Percentiles rank a stretch among this genome's conserved stretches.
Conservation (phyloP, 1,284 basidiomycete genomes). For the Mycena citricolor region DNA sequence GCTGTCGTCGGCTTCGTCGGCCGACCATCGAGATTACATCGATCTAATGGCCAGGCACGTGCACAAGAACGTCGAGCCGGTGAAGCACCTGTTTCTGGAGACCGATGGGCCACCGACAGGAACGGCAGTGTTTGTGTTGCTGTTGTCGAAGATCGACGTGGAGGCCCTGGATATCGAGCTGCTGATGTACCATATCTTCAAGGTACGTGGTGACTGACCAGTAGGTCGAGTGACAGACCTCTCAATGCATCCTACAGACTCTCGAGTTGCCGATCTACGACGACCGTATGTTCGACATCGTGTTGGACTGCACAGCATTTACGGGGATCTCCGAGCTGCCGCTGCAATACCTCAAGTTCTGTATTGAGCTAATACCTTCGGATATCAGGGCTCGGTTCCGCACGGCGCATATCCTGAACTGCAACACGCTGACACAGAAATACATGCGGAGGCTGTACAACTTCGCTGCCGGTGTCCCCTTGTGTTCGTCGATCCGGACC, state of each 20-base stretch:
- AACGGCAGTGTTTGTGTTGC: constrained; percentile 61
- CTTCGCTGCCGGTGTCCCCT: constrained; percentile 62
- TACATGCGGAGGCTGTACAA: constrained; percentile 77
- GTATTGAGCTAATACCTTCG: constrained; percentile 73
- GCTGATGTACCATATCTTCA: constrained; percentile 81
- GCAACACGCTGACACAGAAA: constrained; percentile 73
- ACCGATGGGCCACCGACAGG: constrained; percentile 48
- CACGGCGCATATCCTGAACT: constrained; percentile 72
- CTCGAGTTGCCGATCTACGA: constrained; percentile 43
- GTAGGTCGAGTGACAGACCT: constrained; percentile 1
- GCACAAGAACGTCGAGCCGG: constrained; percentile 60
- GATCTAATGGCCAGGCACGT: constrained; percentile 72
- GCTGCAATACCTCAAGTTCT: constrained; percentile 78
- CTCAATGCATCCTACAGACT: constrained; percentile 38
- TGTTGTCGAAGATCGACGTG: constrained; percentile 70
- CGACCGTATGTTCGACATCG: constrained; percentile 64
- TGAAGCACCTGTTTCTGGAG: constrained; percentile 71
- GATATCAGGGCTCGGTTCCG: constrained; percentile 61
- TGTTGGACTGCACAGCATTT: constrained; percentile 84
- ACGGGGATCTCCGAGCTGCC: constrained; percentile 77
- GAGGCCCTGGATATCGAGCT: constrained; percentile 86
- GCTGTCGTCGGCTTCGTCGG: constrained; percentile 48
- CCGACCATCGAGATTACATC: constrained; percentile 59
- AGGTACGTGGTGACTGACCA: constrained; percentile 43
- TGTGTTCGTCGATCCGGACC: constrained; percentile 42